Base-by-base conservation (phyloP, 2,329 filamentous ascomycete genomes). In the Passalora sequoiae region DNA sequence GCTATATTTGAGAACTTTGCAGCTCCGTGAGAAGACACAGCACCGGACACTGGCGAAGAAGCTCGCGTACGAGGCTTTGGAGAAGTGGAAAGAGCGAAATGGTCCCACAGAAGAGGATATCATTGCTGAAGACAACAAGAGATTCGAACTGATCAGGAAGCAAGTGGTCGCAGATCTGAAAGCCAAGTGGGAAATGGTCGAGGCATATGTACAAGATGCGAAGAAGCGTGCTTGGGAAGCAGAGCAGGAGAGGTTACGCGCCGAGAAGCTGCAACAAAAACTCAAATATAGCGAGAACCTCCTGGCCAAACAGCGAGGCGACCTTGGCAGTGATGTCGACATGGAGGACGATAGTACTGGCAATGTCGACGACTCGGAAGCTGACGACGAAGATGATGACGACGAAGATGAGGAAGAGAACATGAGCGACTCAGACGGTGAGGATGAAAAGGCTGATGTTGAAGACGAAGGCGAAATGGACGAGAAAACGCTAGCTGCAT, bases 31-130 rank as follows among this genome's bases (percentile, higher is more conserved):
- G 63, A 85, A 89, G 55, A 78, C 79, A 50, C 76, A 82, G 9
- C 91, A 97, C 65, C 80, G 80, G 25, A 73, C 77, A n/a, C 73
- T 76, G 2, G 91, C 91, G 1, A 94, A 89, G 64, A 79, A 80
- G 40, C 66, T 94, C 40, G 91, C 91, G 1, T 80, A 86, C 58
- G 83, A 86, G 32, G 87, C 86, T 56, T 73, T 83, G 40, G 84
- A 87, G 10, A 83, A 83, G 60, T 89, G 85, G 84, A 71, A 81
- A 40, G 72, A 79, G 41, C 78, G 80, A 42, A 84, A 88, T 54
- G 84, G 84, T 8, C 87, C 87, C 56, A 81, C 83, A 1, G 73
- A 77, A 1, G 88, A 96, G 59, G 84, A 97, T 61, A 75, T 96
- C 13, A 82, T 89, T 56, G 78, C 78, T 10, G 91, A 97, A 61